Evolutionary conservation across 78 protist species (phyloP).

Genomic region (Dictyostelium capitatum): DNA sequence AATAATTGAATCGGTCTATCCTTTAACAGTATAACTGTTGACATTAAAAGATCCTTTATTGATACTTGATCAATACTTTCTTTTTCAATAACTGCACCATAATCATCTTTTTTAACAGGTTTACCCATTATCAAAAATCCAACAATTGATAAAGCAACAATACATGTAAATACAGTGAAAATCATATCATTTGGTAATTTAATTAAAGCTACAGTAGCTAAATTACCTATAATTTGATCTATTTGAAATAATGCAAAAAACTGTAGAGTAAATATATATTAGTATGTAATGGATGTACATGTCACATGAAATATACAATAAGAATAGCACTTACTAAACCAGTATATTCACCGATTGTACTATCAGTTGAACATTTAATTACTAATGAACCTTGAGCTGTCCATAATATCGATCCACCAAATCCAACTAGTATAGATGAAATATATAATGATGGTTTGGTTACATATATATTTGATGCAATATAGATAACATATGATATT

Average conservation of each 20-base stretch:
- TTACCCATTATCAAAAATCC: slow-evolving; percentile 13
- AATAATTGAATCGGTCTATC: slow-evolving; percentile 40
- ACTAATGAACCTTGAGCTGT: slow-evolving; percentile 70
- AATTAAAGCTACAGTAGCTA: slow-evolving; percentile 24
- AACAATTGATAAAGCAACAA: slow-evolving; percentile 1
- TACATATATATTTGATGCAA: slow-evolving; percentile 43
- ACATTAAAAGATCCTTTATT: neutral
- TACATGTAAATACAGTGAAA: slow-evolving; percentile 9
- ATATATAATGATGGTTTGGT: neutral
- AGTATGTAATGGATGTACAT: too few species aligned
- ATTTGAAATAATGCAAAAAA: slow-evolving; percentile 68
- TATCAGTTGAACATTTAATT: slow-evolving; percentile 49
- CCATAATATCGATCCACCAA: slow-evolving; percentile 68
- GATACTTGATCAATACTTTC: neutral
- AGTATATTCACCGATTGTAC: slow-evolving; percentile 36
- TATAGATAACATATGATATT: neutral
- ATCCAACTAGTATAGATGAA: slow-evolving; percentile 32
- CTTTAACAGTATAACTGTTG: neutral
- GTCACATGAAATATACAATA: neutral
- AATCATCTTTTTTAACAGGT: neutral
- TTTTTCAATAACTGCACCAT: neutral
- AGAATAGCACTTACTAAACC: slow-evolving; percentile 45
- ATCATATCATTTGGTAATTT: neutral
- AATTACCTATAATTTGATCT: slow-evolving; percentile 58
- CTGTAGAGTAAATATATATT: neutral